These are phyloP conservation scores for Rhynchosporium secalis DNA, from an alignment of 2,329 filamentous ascomycete genomes.

Conservation along the genomic window DNA sequence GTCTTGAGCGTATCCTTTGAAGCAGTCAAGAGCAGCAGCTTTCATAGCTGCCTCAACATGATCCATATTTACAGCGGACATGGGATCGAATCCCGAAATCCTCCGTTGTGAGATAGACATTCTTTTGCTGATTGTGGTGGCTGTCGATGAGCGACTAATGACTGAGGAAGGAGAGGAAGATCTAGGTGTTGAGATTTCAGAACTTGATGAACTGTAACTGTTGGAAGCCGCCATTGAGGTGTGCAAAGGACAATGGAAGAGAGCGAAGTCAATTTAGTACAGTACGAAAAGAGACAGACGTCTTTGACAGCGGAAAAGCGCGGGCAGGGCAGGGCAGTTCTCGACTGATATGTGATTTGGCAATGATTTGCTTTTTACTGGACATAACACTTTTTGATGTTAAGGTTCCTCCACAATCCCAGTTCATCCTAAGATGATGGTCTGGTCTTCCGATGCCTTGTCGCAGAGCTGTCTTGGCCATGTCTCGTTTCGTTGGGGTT, in stretches of 20 bases:
- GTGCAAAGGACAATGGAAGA: neutral
- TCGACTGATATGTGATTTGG: constrained; percentile 29
- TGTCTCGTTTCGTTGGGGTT: constrained; percentile 38
- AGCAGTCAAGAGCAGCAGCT: constrained; percentile 58
- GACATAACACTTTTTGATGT: constrained; percentile 23
- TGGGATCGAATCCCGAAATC: constrained; percentile 35
- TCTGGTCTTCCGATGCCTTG: constrained; percentile 15
- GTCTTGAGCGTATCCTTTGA: constrained; percentile 60
- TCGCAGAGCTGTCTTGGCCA: constrained; percentile 25
- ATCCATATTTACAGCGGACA: constrained; percentile 49
- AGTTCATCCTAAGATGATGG: neutral
- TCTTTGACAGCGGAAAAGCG: constrained; percentile 9
- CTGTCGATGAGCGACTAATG: constrained; percentile 35
- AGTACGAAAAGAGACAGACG: constrained; percentile 11
- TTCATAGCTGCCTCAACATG: constrained; percentile 62
- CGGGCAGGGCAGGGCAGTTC: constrained; percentile 3
- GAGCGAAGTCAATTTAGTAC: constrained; percentile 4
- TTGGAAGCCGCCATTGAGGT: constrained; percentile 33
- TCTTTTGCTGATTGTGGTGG: constrained; percentile 35
- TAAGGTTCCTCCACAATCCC: constrained; percentile 12
- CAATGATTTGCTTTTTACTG: constrained; percentile 26
- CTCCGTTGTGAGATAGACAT: constrained; percentile 36
- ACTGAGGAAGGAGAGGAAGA: constrained; percentile 36
- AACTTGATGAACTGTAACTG: constrained; percentile 32
- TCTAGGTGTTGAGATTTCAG: constrained; percentile 35